Conservation (phyloP, 2,329 filamentous ascomycete species). For the Chrysoporthe deuterocubensis region DNA sequence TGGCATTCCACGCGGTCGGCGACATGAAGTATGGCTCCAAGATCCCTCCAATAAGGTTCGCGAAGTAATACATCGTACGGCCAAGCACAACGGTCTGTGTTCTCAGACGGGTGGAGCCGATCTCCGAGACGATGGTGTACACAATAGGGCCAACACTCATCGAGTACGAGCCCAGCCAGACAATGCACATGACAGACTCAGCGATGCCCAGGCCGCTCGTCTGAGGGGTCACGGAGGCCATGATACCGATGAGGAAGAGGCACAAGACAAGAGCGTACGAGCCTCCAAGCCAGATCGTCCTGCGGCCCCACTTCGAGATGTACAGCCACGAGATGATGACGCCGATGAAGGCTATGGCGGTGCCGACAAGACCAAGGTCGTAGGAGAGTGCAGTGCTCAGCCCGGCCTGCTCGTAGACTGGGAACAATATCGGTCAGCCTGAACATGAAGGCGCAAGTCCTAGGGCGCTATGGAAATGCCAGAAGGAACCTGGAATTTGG, state of each 20-base stretch:
- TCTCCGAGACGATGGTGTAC: constrained; percentile 50
- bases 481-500: background rate
- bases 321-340: constrained; percentile 49
- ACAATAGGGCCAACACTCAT: constrained; percentile 50
- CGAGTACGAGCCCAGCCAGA: constrained; percentile 50
- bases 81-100: constrained; percentile 52
- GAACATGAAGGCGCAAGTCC: background rate
- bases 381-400: constrained; percentile 43
- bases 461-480: too few relatives aligned
- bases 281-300: constrained; percentile 48
- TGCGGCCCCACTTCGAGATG: constrained; percentile 47
- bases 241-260: constrained; percentile 49
- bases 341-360: constrained; percentile 48
- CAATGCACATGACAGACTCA: constrained; percentile 46
- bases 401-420: constrained; percentile 50
- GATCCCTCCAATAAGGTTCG: constrained; percentile 46
- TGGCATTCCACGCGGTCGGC: constrained; percentile 45
- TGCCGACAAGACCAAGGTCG: constrained; percentile 47
- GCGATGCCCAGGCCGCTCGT: constrained; percentile 42
- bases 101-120: constrained; percentile 50
- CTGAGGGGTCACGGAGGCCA: constrained; percentile 44
- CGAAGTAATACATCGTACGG: constrained; percentile 46
- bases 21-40: constrained; percentile 45
- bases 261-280: constrained; percentile 44
- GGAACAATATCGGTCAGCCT: background rate